Evolutionary conservation across 306 rosid genomes (phyloP).

Genomic region (Prunus persica): DNA sequence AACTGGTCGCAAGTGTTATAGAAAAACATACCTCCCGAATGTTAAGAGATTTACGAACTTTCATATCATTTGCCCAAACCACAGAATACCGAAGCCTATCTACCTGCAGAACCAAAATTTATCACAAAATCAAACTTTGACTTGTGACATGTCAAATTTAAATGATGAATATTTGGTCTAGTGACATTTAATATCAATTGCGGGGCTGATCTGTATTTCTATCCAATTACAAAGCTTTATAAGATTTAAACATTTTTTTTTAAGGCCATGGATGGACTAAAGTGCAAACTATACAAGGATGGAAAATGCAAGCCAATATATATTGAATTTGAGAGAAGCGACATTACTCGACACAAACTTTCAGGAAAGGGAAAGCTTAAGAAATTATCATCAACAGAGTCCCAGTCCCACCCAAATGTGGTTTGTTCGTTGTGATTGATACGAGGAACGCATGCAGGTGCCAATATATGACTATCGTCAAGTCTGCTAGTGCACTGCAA

Average conservation of each 20-base stretch:
- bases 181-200: no score
- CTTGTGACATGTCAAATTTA: no score
- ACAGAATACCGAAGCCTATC: not conserved
- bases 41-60: constrained; percentile 4
- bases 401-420: no score
- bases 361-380: not conserved
- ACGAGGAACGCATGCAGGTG: not conserved
- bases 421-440: not conserved
- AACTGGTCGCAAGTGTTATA: no score
- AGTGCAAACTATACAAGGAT: no score
- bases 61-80: constrained; percentile 1
- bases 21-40: constrained; percentile 6
- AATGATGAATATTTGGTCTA: no score
- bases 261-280: no score
- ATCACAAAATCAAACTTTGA: no score
- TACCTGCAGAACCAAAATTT: not conserved
- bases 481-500: constrained; percentile 12
- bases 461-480: not conserved
- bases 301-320: no score
- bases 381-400: not conserved
- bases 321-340: not conserved
- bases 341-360: constrained; percentile 3
- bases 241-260: no score
- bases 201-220: no score
- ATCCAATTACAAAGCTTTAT: no score